Evolutionary conservation across 2,329 filamentous ascomycete genomes (phyloP).

Genomic region (Verticillium nonalfalfae): DNA sequence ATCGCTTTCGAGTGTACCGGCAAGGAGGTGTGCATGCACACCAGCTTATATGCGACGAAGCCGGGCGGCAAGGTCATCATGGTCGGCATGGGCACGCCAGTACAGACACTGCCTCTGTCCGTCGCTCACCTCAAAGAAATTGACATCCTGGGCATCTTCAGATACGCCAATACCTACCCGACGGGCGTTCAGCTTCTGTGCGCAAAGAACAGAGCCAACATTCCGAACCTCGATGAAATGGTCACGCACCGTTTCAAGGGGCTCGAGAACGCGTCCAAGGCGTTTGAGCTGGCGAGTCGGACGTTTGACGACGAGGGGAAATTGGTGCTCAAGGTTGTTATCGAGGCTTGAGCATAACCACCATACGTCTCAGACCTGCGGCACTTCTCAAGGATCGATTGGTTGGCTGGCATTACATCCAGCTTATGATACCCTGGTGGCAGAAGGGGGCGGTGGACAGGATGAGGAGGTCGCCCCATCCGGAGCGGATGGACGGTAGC

Average conservation of each 20-base stretch:
- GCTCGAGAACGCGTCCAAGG: constrained; percentile 52
- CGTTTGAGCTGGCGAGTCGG: constrained; percentile 64
- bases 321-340: constrained; percentile 67
- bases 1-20: constrained; percentile 72
- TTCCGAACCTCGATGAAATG: constrained; percentile 62
- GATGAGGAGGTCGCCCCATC: too few relatives aligned
- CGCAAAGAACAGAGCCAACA: constrained; percentile 31
- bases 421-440: background rate
- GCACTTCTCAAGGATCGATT: background rate
- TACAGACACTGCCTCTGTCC: constrained; percentile 68
- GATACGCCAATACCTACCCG: constrained; percentile 70
- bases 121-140: constrained; percentile 69
- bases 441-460: too few relatives aligned
- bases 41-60: constrained; percentile 64
- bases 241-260: constrained; percentile 69
- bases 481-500: too few relatives aligned
- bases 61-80: constrained; percentile 69
- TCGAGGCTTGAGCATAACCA: constrained; percentile 36
- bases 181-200: constrained; percentile 60
- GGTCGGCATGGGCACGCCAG: constrained; percentile 73
- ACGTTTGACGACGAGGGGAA: constrained; percentile 62
- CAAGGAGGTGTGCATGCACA: constrained; percentile 69
- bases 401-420: background rate
- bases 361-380: background rate
- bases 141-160: constrained; percentile 68